Percentiles rank a stretch among this genome's conserved stretches.
Conservation (phyloP, 305 asterid genomes). For the Fraxinus nigra region DNA sequence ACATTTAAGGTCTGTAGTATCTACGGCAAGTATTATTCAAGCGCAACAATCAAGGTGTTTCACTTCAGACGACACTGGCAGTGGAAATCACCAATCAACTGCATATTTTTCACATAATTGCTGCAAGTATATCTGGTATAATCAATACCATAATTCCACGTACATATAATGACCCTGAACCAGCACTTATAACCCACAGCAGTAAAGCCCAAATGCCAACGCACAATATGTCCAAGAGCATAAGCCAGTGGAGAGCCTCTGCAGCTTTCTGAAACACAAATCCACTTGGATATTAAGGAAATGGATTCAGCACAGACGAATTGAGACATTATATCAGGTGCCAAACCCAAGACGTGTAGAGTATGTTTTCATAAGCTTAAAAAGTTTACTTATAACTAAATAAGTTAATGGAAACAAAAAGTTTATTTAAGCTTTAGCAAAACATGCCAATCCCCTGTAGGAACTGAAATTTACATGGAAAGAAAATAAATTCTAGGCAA, state of each 20-base stretch:
- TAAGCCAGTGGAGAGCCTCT: background rate
- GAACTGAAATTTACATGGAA: too few relatives aligned
- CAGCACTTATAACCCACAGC: background rate
- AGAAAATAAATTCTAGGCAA: too few relatives aligned
- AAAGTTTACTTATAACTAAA: background rate
- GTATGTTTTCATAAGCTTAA: background rate
- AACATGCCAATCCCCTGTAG: background rate
- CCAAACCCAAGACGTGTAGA: background rate
- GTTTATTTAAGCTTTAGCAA: background rate
- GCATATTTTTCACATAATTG: background rate
- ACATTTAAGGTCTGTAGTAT: background rate
- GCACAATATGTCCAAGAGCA: background rate
- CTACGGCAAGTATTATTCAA: background rate
- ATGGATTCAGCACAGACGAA: background rate
- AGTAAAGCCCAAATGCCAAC: background rate
- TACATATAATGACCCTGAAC: background rate
- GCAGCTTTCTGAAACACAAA: background rate
- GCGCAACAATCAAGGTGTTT: background rate
- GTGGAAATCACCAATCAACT: background rate
- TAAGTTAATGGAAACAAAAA: background rate
- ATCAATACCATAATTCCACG: background rate
- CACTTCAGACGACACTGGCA: background rate
- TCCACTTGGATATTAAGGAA: background rate
- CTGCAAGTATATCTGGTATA: background rate
- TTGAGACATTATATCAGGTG: background rate